Conservation (phyloP, 768 basidiomycete genomes). For the Trametes cubensis region DNA sequence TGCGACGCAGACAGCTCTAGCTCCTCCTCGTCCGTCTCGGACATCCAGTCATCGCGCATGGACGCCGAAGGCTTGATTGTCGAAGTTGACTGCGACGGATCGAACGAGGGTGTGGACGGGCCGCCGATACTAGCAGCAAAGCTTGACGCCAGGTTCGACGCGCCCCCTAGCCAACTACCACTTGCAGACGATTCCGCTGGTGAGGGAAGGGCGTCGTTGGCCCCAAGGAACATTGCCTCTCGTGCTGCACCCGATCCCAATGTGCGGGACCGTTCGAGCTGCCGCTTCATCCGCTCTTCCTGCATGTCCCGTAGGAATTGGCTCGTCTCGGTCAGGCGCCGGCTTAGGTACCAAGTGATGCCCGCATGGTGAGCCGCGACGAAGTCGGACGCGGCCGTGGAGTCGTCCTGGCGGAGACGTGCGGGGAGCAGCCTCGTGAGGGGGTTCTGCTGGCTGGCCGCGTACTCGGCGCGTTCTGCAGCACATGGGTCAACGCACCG, state of each 20-base stretch:
- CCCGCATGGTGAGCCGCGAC: conserved; percentile 90
- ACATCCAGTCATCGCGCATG: conserved; percentile 48
- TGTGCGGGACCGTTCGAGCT: conserved; percentile 80
- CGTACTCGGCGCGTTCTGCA: conserved; percentile 68
- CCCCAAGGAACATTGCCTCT: conserved; percentile 55
- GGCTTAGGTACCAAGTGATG: conserved; percentile 88
- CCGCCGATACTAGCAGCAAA: conserved; percentile 44
- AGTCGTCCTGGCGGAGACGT: conserved; percentile 62
- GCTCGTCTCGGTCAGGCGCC: conserved; percentile 77
- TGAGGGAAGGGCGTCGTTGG: conserved; percentile 18
- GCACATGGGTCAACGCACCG: background rate
- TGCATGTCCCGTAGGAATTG: conserved; percentile 86
- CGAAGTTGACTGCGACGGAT: conserved; percentile 24
- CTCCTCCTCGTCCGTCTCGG: conserved; percentile 70
- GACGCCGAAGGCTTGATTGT: conserved; percentile 31
- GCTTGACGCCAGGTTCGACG: conserved; percentile 55
- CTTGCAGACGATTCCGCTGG: conserved; percentile 30
- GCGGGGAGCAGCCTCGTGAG: conserved; percentile 72
- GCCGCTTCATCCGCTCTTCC: conserved; percentile 89
- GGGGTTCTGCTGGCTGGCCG: conserved; percentile 64
- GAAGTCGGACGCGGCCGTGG: conserved; percentile 65
- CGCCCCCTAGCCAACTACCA: conserved; percentile 64
- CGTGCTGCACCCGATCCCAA: conserved; percentile 79
- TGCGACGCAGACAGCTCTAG: conserved; percentile 83
- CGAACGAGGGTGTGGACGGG: conserved; percentile 34